A percentile compares a stretch with the other conserved stretches of the same genome.
These are phyloP conservation scores for Nadsonia starkeyi-henricii DNA, from an alignment of 1,139 yeast species.

Conservation along the genomic window DNA sequence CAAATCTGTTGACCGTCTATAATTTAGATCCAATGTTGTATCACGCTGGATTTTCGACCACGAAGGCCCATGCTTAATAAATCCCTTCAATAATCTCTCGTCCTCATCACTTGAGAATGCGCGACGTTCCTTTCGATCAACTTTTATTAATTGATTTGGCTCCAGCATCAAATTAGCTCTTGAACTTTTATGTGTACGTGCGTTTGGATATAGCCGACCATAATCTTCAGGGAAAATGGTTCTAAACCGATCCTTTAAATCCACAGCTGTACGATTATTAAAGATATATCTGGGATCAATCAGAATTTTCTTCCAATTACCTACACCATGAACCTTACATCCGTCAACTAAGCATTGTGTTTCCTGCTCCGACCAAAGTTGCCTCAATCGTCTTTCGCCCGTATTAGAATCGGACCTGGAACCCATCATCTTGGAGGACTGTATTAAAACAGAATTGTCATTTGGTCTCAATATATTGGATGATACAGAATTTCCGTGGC, in stretches of 20 bases:
- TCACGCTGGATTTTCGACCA: slow-evolving; percentile 69
- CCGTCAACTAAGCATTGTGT: slow-evolving; percentile 30
- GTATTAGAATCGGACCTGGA: not conserved
- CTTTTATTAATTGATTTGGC: slow-evolving; percentile 20
- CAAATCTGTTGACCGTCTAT: slow-evolving; percentile 30
- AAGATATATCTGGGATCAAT: slow-evolving; percentile 27
- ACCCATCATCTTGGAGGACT: not conserved
- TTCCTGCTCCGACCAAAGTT: slow-evolving; percentile 30
- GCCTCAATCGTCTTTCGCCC: slow-evolving; percentile 19
- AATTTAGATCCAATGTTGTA: slow-evolving; percentile 23
- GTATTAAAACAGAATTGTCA: too few species aligned
- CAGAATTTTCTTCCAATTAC: slow-evolving; percentile 33
- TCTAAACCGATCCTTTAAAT: slow-evolving; percentile 29
- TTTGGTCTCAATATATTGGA: too few species aligned
- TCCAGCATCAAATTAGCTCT: slow-evolving; percentile 8
- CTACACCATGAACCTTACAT: slow-evolving; percentile 30
- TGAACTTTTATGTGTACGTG: slow-evolving; percentile 25
- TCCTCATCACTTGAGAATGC: slow-evolving; percentile 63
- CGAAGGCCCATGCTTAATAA: slow-evolving; percentile 58
- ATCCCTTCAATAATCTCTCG: slow-evolving; percentile 50
- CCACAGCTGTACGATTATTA: slow-evolving; percentile 31
- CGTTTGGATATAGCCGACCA: slow-evolving; percentile 30
- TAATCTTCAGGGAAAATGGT: slow-evolving; percentile 33
- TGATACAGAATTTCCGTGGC: too few species aligned
- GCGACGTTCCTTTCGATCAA: slow-evolving; percentile 30